Base-by-base conservation (phyloP, 306 rosid species). In the Mucuna pruriens region DNA sequence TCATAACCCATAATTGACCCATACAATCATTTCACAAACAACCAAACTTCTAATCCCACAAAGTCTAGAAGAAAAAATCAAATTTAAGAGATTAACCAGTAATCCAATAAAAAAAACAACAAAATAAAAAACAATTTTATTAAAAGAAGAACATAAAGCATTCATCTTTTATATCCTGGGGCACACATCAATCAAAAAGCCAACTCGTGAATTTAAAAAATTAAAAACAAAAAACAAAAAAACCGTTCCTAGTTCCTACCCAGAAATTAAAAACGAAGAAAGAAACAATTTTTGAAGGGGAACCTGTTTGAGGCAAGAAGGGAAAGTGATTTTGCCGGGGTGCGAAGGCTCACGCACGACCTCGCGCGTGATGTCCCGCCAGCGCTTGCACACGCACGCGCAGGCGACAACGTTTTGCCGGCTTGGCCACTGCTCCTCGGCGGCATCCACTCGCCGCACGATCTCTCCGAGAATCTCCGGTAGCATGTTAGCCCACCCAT, bases 281-380 rank as follows among this genome's bases (percentile, higher is more conserved):
- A 11, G 9, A 20, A 3, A 29, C 0, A 2, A 4, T 26, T 62
- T 67, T 10, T 16, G 46, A 22, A 84, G 9, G 36, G 62, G 5
- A 62, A 96, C 99, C 99, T 96, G 96, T 79, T 92, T 96, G 25
- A 96, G 99, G 65, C 94, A 96, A 25, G 99, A 90, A 42, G 99
- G 99, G 83, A 96, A 96, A 39, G 99, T 93, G 71, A 96, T 96
- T 87, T 58, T 92, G 8, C 97, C 94, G 38, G 61, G 75, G 19
- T 75, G 85, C 0, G 86, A 80, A 17, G 97, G 90, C 3, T 87
- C 75, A 7, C 76, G 73, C 0, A 86, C 94, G 88, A 94, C 85
- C 90, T 96, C 91, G 51, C 89, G 91, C 4, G 98, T 86, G 23
- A 87, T 70, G 40, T 96, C 94, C 55, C 98, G 90, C 99, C 99